A percentile compares a stretch with the other conserved stretches of the same genome.
These are phyloP conservation scores for Hansenula anomala DNA, from an alignment of 1,139 yeast species.

Conservation along the genomic window DNA sequence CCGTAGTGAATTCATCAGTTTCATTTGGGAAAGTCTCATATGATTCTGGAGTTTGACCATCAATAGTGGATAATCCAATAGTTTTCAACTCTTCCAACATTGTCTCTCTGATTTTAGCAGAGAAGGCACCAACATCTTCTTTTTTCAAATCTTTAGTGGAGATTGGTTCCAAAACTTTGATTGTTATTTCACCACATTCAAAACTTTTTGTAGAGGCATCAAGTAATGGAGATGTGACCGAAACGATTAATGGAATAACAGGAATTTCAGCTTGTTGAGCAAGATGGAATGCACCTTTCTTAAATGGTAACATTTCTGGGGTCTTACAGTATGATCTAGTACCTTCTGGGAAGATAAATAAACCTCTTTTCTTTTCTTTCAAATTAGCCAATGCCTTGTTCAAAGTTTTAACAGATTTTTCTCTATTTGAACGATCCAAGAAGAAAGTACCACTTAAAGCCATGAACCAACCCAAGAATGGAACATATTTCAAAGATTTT, in stretches of 20 bases:
- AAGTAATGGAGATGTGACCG: conserved; percentile 76
- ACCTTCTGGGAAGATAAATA: conserved; percentile 93
- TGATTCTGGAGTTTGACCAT: conserved; percentile 5
- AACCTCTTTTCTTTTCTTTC: conserved; percentile 57
- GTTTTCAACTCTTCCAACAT: conserved; percentile 36
- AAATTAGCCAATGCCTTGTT: conserved; percentile 61
- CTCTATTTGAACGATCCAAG: conserved; percentile 77
- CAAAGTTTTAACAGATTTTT: conserved; percentile 70
- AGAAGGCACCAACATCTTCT: conserved; percentile 54
- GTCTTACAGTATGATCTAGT: conserved; percentile 75
- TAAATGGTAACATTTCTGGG: conserved; percentile 77
- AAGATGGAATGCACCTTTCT: conserved; percentile 96
- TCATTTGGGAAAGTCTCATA: conserved; percentile 20
- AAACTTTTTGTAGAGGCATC: conserved; percentile 52
- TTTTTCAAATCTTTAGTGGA: conserved; percentile 49
- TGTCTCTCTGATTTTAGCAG: conserved; percentile 32
- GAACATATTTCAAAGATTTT: conserved; percentile 74
- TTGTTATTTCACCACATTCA: conserved; percentile 59
- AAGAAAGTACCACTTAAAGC: conserved; percentile 84
- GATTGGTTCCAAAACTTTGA: conserved; percentile 67
- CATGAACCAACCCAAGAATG: conserved; percentile 98
- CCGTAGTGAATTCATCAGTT: conserved; percentile 4
- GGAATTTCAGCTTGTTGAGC: conserved; percentile 93
- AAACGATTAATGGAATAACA: conserved; percentile 78
- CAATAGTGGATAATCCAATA: conserved; percentile 38